These are phyloP conservation scores for Boletus rubroflammeus DNA, from an alignment of 768 basidiomycete species.

Conservation along the genomic window DNA sequence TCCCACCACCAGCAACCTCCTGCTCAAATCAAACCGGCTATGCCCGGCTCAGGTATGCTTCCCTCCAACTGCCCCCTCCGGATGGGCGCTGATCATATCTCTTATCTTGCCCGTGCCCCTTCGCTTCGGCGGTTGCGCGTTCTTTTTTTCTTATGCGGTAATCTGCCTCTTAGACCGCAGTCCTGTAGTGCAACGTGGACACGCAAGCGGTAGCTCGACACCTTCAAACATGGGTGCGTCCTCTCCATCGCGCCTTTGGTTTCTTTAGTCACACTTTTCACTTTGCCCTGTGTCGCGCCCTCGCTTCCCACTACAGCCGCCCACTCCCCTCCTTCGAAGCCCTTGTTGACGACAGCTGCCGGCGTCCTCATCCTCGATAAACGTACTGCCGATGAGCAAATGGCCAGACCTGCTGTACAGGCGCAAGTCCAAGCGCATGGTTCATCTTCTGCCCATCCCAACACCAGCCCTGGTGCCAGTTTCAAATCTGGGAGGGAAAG, in stretches of 20 bases:
- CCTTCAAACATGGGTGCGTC: slow-evolving; percentile 27
- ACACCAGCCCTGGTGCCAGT: slow-evolving; percentile 18
- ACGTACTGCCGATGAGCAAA: slow-evolving; percentile 30
- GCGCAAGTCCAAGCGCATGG: slow-evolving; percentile 15
- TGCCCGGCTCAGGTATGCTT: slow-evolving; percentile 29
- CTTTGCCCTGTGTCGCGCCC: background rate
- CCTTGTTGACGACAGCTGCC: slow-evolving; percentile 23
- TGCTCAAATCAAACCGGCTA: slow-evolving; percentile 32
- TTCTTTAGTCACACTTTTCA: slow-evolving; percentile 3
- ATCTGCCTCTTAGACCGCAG: slow-evolving; percentile 23
- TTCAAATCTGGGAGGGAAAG: slow-evolving; percentile 26
- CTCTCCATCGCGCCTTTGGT: background rate
- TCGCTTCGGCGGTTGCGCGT: background rate
- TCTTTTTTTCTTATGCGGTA: slow-evolving; percentile 9
- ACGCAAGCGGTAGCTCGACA: slow-evolving; percentile 23
- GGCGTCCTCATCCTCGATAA: slow-evolving; percentile 31
- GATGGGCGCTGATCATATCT: slow-evolving; percentile 2
- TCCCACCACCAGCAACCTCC: slow-evolving; percentile 28
- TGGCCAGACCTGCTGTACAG: slow-evolving; percentile 23
- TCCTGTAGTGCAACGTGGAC: slow-evolving; percentile 27
- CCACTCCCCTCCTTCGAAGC: slow-evolving; percentile 27
- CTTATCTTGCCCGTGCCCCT: background rate
- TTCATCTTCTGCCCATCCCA: slow-evolving; percentile 17
- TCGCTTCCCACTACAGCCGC: slow-evolving; percentile 14
- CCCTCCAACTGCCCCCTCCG: background rate